Conservation (phyloP, 768 basidiomycete species). For the Lentinula guzmanii region DNA sequence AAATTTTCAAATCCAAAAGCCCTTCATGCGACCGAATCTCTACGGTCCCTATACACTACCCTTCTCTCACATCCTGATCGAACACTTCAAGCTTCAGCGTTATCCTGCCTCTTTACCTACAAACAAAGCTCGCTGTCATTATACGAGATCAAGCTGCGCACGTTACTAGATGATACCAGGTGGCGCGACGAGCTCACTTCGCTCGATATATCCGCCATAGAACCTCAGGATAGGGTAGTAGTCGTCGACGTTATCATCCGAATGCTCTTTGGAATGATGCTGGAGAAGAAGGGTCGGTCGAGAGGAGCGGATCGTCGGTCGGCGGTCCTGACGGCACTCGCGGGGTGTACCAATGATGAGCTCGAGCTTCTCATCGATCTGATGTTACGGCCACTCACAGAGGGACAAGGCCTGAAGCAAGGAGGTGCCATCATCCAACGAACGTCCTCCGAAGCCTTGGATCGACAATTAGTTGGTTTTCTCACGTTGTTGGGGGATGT, state of each 20-base stretch:
- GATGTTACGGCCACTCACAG: conserved; percentile 72
- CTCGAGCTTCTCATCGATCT: conserved; percentile 74
- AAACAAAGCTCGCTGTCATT: conserved; percentile 52
- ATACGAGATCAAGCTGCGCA: conserved; percentile 60
- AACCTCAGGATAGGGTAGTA: conserved; percentile 51
- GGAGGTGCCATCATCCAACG: conserved; percentile 8
- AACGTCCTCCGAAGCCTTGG: conserved; percentile 25
- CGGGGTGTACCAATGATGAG: conserved; percentile 67
- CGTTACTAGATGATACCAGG: conserved; percentile 74
- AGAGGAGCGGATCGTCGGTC: conserved; percentile 64
- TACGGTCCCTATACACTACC: conserved; percentile 62
- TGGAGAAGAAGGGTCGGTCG: conserved; percentile 67
- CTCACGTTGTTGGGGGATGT: conserved; percentile 82
- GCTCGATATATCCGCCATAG: conserved; percentile 55
- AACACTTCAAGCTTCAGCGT: conserved; percentile 63
- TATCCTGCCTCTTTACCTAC: conserved; percentile 80
- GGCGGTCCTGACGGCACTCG: conserved; percentile 69
- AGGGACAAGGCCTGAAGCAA: conserved; percentile 20
- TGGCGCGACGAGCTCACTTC: conserved; percentile 86
- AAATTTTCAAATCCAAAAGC: conserved; percentile 95
- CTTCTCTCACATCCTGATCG: conserved; percentile 84
- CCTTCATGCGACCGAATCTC: conserved; percentile 56
- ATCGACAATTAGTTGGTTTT: conserved; percentile 79
- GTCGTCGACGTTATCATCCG: conserved; percentile 68
- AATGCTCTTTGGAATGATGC: conserved; percentile 83